These are phyloP conservation scores for Polytrichum formosum DNA, from an alignment of 225 moss, liverwort and hornwort species.

Conservation along the genomic window DNA sequence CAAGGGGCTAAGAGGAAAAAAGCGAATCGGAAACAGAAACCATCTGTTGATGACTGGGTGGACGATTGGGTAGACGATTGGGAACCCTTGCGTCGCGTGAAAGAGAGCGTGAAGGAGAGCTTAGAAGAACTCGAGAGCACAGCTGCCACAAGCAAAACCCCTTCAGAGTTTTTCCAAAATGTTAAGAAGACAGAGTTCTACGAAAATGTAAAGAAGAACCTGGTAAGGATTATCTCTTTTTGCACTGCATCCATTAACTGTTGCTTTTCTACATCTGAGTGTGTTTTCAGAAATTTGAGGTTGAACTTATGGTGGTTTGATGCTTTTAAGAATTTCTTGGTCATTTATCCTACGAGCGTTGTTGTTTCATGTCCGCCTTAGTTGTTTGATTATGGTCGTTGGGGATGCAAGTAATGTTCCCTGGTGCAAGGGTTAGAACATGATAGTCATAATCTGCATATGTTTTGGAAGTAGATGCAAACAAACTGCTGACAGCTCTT, in stretches of 20 bases:
- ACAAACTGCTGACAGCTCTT: too few relatives aligned
- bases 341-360: too few relatives aligned
- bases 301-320: too few relatives aligned
- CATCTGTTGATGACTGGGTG: conserved; percentile 24
- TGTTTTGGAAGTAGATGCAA: too few relatives aligned
- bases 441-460: background rate
- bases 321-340: background rate
- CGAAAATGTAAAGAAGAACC: conserved; percentile 94
- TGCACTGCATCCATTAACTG: too few relatives aligned
- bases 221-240: conserved; percentile 31
- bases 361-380: too few relatives aligned
- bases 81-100: conserved; percentile 95
- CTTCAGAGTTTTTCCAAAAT: conserved; percentile 94
- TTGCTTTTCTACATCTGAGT: too few relatives aligned
- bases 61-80: conserved; percentile 80
- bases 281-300: too few relatives aligned
- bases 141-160: conserved; percentile 87
- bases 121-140: conserved; percentile 83
- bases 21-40: conserved; percentile 36
- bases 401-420: background rate
- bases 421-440: background rate
- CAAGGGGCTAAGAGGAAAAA: conserved; percentile 53
- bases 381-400: background rate
- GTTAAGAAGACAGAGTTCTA: conserved; percentile 95
- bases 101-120: conserved; percentile 92